Base-by-base conservation (phyloP, 495 filamentous ascomycete species). In the Echria macrotheca region DNA sequence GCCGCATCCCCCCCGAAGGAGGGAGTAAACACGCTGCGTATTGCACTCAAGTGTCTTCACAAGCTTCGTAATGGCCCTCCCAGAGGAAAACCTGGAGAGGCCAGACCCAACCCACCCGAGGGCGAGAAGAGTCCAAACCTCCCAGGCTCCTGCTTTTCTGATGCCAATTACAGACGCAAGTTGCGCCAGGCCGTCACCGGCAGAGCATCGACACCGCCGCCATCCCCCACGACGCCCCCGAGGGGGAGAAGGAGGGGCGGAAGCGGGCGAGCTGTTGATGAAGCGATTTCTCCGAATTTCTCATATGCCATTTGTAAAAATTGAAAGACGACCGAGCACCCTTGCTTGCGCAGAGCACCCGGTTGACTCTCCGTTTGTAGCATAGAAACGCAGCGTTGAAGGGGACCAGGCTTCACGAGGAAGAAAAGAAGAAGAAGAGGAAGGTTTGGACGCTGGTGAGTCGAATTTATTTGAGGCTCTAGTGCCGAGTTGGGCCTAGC, bases 311-410 rank as follows among this genome's bases (percentile, higher is more conserved):
- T 15, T 22, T 47, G 55, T n/a, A n/a, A n/a, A 56, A 36, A 35
- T 54, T 51, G 66, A 67, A 65, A 69, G 57, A 61, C 44, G n/a
- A n/a, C n/a, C n/a, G n/a, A n/a, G n/a, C n/a, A n/a, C n/a, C n/a
- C n/a, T n/a, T 56, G 66, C 67, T 54, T 50, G 58, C 63, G 63
- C 59, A 56, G 59, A 59, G 49, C 70, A 78, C 86, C 83, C 79
- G 86, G 94, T 72, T 88, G 91, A 59, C 50, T 70, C 78, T 86
- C 83, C 79, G 86, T 95, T 72, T 88, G 91, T 91, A 81, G 89
- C 91, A 95, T 93, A 94, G 90, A 96, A 95, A 93, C 88, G 89
- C 89, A 87, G 91, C 89, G 79, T 89, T 95, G 88, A 82, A 78
- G 82, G 84, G 87, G 91, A 84, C 81, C 86, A 84, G 83, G 80